Evolutionary conservation across 768 basidiomycete genomes (phyloP).

Genomic region (Phlegmacium glaucopus): DNA sequence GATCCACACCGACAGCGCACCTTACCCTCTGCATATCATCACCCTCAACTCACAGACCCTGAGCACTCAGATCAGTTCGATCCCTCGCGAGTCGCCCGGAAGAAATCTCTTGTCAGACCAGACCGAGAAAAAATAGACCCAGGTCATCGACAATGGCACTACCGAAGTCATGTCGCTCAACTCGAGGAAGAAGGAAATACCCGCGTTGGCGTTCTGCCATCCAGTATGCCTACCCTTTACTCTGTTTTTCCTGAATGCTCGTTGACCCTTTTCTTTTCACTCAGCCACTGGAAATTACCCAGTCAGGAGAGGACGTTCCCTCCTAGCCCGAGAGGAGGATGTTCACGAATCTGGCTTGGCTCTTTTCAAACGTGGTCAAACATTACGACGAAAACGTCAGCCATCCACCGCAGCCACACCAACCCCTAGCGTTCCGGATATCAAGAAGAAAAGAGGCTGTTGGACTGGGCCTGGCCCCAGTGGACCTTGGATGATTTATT

Average conservation of each 20-base stretch:
- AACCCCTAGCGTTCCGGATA: slow-evolving; percentile 22
- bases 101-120: slow-evolving; percentile 89
- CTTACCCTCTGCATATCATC: slow-evolving; percentile 44
- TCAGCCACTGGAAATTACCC: slow-evolving; percentile 81
- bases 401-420: slow-evolving; percentile 37
- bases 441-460: slow-evolving; percentile 46
- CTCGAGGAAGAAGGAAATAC: slow-evolving; percentile 66
- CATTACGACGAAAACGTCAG: slow-evolving; percentile 68
- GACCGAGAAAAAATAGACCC: slow-evolving; percentile 97
- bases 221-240: slow-evolving; percentile 54
- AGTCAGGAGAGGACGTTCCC: slow-evolving; percentile 82
- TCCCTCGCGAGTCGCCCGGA: slow-evolving; percentile 59
- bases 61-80: slow-evolving; percentile 42
- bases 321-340: slow-evolving; percentile 89
- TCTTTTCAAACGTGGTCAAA: slow-evolving; percentile 85
- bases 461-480: slow-evolving; percentile 86
- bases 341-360: slow-evolving; percentile 87
- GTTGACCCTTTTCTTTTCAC: slow-evolving; percentile 8
- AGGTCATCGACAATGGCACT: slow-evolving; percentile 91
- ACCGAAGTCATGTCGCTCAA: slow-evolving; percentile 81
- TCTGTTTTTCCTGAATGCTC: slow-evolving; percentile 11
- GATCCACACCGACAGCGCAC: slow-evolving; percentile 51
- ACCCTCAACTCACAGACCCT: slow-evolving; percentile 29
- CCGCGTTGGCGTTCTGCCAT: slow-evolving; percentile 70
- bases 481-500: slow-evolving; percentile 95